phyloP scores from a whole-genome alignment of 805 yeast genomes.

The Sugiyamaella americana region DNA sequence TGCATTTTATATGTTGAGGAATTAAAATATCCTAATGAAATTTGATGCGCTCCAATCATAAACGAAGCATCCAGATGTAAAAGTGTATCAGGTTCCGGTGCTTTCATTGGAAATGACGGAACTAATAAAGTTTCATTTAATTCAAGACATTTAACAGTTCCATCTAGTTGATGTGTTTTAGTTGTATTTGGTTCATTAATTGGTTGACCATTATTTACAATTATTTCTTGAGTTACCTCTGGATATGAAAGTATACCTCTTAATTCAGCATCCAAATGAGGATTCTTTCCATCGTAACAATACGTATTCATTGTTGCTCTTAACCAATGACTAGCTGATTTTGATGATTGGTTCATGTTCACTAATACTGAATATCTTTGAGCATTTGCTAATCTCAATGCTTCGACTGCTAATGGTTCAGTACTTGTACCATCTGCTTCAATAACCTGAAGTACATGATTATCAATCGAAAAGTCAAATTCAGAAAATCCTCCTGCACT shows the following conservation, averaged over 20 bases:
- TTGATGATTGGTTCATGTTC: conserved; percentile 24
- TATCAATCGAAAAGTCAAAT: conserved; percentile 29
- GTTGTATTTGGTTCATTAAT: neutral
- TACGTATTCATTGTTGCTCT: conserved; percentile 35
- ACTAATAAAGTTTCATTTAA: conserved; percentile 22
- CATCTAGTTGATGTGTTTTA: conserved; percentile 13
- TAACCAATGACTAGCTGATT: conserved; percentile 35
- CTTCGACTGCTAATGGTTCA: conserved; percentile 23
- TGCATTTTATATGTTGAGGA: conserved; percentile 20
- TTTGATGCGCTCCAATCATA: conserved; percentile 32
- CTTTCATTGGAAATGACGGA: conserved; percentile 20
- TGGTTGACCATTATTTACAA: conserved; percentile 18
- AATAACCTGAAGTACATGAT: conserved; percentile 25
- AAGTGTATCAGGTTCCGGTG: conserved; percentile 31
- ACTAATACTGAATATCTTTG: conserved; percentile 73
- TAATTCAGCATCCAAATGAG: conserved; percentile 31
- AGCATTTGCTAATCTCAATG: conserved; percentile 51
- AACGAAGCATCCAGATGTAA: conserved; percentile 30
- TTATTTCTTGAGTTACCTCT: conserved; percentile 15
- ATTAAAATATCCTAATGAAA: conserved; percentile 31
- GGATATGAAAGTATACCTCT: conserved; percentile 34
- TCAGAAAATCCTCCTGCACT: conserved; percentile 33
- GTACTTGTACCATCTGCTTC: conserved; percentile 33
- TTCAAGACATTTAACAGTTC: conserved; percentile 25
- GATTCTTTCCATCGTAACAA: conserved; percentile 35